Base-by-base conservation (phyloP, 148 eudicot species). In the Chenopodium album region DNA sequence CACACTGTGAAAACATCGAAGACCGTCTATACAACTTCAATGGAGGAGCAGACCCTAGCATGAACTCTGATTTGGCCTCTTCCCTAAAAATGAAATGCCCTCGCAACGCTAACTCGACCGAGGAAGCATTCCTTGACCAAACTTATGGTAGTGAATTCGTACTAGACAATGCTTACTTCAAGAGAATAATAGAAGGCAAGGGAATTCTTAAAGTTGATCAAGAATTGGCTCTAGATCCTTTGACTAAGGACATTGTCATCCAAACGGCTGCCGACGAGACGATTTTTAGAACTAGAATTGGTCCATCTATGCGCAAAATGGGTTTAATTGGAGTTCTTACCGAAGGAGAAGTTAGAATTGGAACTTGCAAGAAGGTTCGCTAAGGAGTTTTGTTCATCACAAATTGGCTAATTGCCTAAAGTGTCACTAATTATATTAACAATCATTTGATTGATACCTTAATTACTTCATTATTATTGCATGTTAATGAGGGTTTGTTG, bases 81-180 rank as follows among this genome's bases (percentile, higher is more conserved):
- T 50, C 82, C 13, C 86, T 90, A 9, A 73, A 46, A 16, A 78
- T 70, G 41, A 82, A 44, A 41, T 90, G 91, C 65, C 91, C 92
- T 0, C 83, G 82, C 2, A 12, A n/a, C 9, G 59, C 59, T 19
- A 48, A 19, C 32, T 73, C 76, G 23, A 73, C 6, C 60, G n/a
- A 46, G 1, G 17, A 74, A 59, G 86, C 76, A 14, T 79, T 75
- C 79, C 82, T 84, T 16, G 86, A 84, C 34, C 82, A 84, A 44
- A 79, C 82, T 31, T 17, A 22, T 26, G 85, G 85, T 19, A 83
- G 85, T 28, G 69, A 78, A 41, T 83, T 78, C 34, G 69, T 12
- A 7, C 59, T 84, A 76, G 86, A 84, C 82, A 73, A 73, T 48
- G 76, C 8, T 47, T 73, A 47, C 76, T 73, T 22, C 76, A 73